A percentile compares a stretch with the other conserved stretches of the same genome.
Evolutionary conservation across 768 basidiomycete genomes (phyloP).

Genomic region (Hericium rajendrae): DNA sequence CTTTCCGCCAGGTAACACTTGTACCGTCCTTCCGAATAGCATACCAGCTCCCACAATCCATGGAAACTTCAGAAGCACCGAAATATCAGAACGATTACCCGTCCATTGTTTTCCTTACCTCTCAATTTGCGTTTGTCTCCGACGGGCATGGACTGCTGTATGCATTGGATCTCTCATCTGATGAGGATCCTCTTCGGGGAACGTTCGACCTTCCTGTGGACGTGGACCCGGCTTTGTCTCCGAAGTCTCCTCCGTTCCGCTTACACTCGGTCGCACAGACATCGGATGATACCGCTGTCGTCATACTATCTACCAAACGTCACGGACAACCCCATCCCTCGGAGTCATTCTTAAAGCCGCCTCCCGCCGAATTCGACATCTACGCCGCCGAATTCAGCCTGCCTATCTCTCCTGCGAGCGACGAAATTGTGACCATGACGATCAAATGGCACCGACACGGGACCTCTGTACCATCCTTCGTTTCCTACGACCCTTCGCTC

Average conservation of each 20-base stretch:
- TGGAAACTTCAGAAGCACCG: constrained; percentile 31
- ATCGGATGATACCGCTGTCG: constrained; percentile 31
- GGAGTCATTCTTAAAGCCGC: constrained; percentile 14
- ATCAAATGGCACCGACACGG: constrained; percentile 66
- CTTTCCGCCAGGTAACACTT: constrained; percentile 32
- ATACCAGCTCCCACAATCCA: constrained; percentile 49
- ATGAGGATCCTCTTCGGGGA: constrained; percentile 38
- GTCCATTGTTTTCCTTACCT: constrained; percentile 48
- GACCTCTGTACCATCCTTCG: constrained; percentile 56
- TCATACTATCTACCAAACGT: constrained; percentile 52
- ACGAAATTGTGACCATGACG: constrained; percentile 31
- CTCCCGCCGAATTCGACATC: constrained; percentile 46
- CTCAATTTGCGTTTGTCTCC: constrained; percentile 42
- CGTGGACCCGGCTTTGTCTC: constrained; percentile 18
- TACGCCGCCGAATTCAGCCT: constrained; percentile 50
- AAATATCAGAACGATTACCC: constrained; percentile 62
- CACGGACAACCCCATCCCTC: constrained; percentile 2
- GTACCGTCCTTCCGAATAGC: constrained; percentile 44
- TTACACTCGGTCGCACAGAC: constrained; percentile 33
- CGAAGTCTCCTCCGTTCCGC: constrained; percentile 28
- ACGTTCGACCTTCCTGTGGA: constrained; percentile 34
- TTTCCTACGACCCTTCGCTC: constrained; percentile 35
- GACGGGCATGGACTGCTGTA: constrained; percentile 69
- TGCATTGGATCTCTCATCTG: constrained; percentile 34
- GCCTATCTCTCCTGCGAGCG: constrained; percentile 25